Conservation (phyloP, 208 protist species). For the Leishmania turanica region DNA sequence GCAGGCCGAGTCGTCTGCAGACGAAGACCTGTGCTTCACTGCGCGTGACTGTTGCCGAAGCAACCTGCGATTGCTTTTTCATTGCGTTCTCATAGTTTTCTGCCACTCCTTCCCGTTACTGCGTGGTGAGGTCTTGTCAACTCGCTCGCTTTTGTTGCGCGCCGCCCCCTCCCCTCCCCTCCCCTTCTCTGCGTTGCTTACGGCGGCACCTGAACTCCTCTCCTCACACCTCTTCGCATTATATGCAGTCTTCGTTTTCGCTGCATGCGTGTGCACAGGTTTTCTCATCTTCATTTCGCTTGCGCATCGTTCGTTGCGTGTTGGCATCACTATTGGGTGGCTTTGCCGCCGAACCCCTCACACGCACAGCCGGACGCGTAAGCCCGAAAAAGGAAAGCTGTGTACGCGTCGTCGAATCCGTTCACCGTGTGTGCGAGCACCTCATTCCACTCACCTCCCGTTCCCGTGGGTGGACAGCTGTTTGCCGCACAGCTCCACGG, state of each 20-base stretch:
- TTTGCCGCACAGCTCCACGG: not conserved
- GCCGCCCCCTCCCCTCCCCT: not conserved
- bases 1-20: not conserved
- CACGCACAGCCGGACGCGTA: not conserved
- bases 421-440: not conserved
- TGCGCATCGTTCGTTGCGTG: not conserved
- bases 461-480: not conserved
- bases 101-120: not conserved
- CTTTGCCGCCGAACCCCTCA: not conserved
- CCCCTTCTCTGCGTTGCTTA: not conserved
- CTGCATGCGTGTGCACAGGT: not conserved
- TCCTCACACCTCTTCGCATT: not conserved
- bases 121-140: not conserved
- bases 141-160: not conserved
- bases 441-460: not conserved
- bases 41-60: not conserved
- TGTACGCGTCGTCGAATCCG: not conserved
- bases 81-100: not conserved
- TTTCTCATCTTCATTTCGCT: not conserved
- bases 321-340: not conserved
- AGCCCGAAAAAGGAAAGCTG: not conserved
- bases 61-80: not conserved
- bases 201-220: not conserved
- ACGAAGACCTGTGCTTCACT: not conserved
- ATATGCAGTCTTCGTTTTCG: not conserved